Percentiles rank a stretch among this genome's conserved stretches.
phyloP scores from a whole-genome alignment of 139 green algal species.

The Chlorella sp. region DNA sequence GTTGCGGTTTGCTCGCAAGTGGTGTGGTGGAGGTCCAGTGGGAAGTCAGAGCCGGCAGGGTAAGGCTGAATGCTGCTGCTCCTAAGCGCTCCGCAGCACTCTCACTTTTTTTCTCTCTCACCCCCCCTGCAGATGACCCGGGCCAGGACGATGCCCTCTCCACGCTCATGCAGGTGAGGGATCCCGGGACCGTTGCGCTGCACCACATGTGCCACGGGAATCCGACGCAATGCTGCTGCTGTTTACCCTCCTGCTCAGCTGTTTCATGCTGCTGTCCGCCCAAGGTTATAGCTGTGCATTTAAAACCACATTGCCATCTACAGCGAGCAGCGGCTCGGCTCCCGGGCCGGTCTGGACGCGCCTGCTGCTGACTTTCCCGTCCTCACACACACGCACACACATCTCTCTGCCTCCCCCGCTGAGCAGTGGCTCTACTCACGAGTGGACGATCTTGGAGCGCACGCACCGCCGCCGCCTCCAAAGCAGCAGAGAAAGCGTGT shows the following conservation, averaged over 20 bases:
- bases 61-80: no score
- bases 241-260: no score
- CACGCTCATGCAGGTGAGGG: conserved; percentile 1
- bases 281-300: neutral
- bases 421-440: conserved; percentile 11
- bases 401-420: neutral
- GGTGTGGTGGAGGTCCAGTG: no score
- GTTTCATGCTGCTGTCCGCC: no score
- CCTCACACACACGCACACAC: neutral
- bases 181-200: neutral
- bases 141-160: neutral
- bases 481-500: no score
- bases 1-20: no score
- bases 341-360: neutral
- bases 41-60: no score
- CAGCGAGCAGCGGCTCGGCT: no score
- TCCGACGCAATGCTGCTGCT: no score
- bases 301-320: neutral
- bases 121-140: neutral
- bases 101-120: no score
- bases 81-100: no score
- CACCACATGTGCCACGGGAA: neutral
- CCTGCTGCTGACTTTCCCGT: no score
- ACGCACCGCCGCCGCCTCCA: neutral
- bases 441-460: neutral